phyloP scores from a whole-genome alignment of 495 filamentous ascomycete genomes.

The Penicillium flavigenum region DNA sequence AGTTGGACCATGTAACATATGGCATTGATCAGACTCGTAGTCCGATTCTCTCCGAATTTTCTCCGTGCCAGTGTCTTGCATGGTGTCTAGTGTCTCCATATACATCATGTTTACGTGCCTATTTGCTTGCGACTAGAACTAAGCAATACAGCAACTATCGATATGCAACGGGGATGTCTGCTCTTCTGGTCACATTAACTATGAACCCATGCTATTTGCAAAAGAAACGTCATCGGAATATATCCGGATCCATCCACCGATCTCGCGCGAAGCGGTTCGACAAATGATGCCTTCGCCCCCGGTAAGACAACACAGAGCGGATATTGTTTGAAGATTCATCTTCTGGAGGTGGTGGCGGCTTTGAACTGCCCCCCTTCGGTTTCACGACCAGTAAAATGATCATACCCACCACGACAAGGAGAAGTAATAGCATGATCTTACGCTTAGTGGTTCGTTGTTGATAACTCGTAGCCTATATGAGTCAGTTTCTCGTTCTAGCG shows the following conservation, averaged over 20 bases:
- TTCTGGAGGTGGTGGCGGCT: slow-evolving; percentile 23
- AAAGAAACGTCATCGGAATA: slow-evolving; percentile 33
- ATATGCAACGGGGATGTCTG: slow-evolving; percentile 6
- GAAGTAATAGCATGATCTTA: slow-evolving; percentile 83
- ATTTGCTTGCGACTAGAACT: background rate
- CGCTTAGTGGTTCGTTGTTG: slow-evolving; percentile 86
- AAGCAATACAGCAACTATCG: background rate
- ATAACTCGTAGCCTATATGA: slow-evolving; percentile 69
- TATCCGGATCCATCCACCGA: slow-evolving; percentile 44
- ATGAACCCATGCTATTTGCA: slow-evolving; percentile 14
- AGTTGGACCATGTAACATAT: background rate
- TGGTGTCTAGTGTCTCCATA: background rate
- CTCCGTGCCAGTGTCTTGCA: background rate
- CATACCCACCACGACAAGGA: slow-evolving; percentile 78
- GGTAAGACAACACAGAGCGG: slow-evolving; percentile 27
- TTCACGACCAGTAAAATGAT: slow-evolving; percentile 86
- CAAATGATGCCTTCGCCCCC: slow-evolving; percentile 24
- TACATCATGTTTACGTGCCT: background rate
- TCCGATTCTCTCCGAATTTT: background rate
- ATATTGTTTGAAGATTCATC: slow-evolving; percentile 32
- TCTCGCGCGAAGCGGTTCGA: slow-evolving; percentile 30
- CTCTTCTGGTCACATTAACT: slow-evolving; percentile 20
- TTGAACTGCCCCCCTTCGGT: slow-evolving; percentile 56
- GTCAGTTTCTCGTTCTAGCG: background rate
- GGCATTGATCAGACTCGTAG: background rate